Base-by-base conservation (phyloP, 805 yeast species). In the Priceomyces melissophilus region DNA sequence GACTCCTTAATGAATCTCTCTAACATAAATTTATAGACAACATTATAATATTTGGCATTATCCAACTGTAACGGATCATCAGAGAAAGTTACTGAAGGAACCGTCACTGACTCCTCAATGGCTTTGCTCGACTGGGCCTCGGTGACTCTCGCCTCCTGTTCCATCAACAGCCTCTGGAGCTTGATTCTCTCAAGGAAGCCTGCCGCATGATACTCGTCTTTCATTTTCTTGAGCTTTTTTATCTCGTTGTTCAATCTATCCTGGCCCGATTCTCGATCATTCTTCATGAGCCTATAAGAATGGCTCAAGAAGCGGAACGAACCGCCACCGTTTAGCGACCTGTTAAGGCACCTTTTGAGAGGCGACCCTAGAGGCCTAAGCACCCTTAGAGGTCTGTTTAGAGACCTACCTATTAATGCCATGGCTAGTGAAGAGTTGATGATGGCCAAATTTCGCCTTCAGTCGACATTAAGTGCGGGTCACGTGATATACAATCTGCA, bases 1-100 rank as follows among this genome's bases (percentile, higher is more conserved):
- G 61, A 55, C 42, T 63, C 61, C 36, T 48, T 50, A 33, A 59
- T 38, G 39, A 58, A 63, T 4, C 57, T 49, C 30, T 45, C 48
- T 42, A 59, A 48, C 52, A 54, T 53, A 39, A 50, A 62, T 34
- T 40, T 33, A 40, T 48, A 56, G 10, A 49, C 44, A 4, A 40
- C 41, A 26, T 38, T 35, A 33, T 54, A 54, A 12, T 57, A 41
- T 17, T 41, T 35, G 9, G 54, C 45, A 30, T 38, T 28, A 6
- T 42, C 46, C 6, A 46, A 25, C 14, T 55, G 47, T 35, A 55
- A 48, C 10, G 64, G 62, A 38, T 50, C 49, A 6, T 44, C 51
- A 8, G 38, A 42, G 37, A 57, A 48, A 3, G 15, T 30, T 14
- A 59, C 45, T 8, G 44, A 20, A 10, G 61, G 60, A 12, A 50